Evolutionary conservation across 768 basidiomycete species (phyloP).

Genomic region (Lyophyllum shimeji): DNA sequence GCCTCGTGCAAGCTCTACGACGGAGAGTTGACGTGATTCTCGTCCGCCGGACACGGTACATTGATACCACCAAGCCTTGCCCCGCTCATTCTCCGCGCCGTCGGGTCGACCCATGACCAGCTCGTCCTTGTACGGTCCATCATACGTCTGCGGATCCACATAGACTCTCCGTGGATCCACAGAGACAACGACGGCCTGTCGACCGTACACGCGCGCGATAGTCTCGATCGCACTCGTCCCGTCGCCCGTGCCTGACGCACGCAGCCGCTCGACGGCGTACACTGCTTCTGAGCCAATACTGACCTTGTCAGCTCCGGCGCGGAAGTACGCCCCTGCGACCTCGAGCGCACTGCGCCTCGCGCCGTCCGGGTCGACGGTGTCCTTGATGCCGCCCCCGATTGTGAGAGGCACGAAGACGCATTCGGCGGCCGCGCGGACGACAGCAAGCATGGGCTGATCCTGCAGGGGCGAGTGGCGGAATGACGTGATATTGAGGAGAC

Average conservation of each 20-base stretch:
- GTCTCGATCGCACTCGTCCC: conserved; percentile 90
- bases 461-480: conserved; percentile 94
- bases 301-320: conserved; percentile 97
- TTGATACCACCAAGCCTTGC: conserved; percentile 97
- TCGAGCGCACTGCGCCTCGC: conserved; percentile 84
- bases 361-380: conserved; percentile 93
- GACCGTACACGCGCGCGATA: conserved; percentile 86
- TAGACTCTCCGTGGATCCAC: conserved; percentile 90
- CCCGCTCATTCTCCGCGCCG: conserved; percentile 54
- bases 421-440: conserved; percentile 87
- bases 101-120: conserved; percentile 49
- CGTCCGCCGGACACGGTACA: conserved; percentile 96
- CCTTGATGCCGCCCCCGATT: conserved; percentile 97
- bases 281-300: conserved; percentile 97
- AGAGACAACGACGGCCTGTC: conserved; percentile 98
- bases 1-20: conserved; percentile 86
- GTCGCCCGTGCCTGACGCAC: conserved; percentile 49
- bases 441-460: conserved; percentile 98
- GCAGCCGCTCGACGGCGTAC: conserved; percentile 84
- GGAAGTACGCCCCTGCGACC: conserved; percentile 94
- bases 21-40: conserved; percentile 79
- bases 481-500: conserved; percentile 98
- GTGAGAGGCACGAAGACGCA: conserved; percentile 96
- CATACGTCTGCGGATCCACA: conserved; percentile 64
- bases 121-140: conserved; percentile 67